These are phyloP conservation scores for Claviceps citrina DNA, from an alignment of 2,329 filamentous ascomycete species.

Conservation along the genomic window DNA sequence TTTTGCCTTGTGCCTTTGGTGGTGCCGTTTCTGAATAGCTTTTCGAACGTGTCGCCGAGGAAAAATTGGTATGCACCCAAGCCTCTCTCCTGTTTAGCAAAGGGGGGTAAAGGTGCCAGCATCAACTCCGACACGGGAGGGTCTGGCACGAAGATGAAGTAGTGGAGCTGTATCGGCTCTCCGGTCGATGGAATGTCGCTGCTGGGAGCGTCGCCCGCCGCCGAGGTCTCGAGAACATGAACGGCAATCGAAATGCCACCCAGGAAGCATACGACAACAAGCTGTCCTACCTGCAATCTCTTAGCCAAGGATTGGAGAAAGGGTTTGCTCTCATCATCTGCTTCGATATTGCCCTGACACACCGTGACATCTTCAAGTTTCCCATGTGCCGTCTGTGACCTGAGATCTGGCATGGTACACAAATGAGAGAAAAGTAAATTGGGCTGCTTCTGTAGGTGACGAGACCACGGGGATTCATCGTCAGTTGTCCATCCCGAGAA, in stretches of 20 bases:
- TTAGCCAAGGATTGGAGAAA: constrained; percentile 17
- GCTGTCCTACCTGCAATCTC: constrained; percentile 20
- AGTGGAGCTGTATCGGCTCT: constrained; percentile 15
- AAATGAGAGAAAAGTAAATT: constrained; percentile 20
- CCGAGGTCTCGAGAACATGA: constrained; percentile 9
- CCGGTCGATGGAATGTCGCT: background rate
- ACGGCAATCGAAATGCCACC: constrained; percentile 21
- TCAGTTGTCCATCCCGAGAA: constrained; percentile 9
- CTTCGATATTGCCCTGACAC: constrained; percentile 11
- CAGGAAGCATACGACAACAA: constrained; percentile 21
- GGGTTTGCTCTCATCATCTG: constrained; percentile 2
- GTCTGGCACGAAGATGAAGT: constrained; percentile 22
- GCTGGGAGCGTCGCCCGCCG: too few species aligned
- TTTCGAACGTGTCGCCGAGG: constrained; percentile 18
- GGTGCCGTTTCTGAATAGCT: constrained; percentile 11
- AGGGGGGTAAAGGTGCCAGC: constrained; percentile 12
- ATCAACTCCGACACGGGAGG: constrained; percentile 9
- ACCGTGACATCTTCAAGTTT: constrained; percentile 4
- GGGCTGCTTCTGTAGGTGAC: constrained; percentile 12
- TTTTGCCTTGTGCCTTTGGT: constrained; percentile 9
- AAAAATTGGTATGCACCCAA: constrained; percentile 15
- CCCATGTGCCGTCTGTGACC: constrained; percentile 4
- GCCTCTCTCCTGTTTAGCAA: background rate
- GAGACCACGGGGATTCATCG: constrained; percentile 12
- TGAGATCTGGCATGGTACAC: constrained; percentile 20